A percentile compares a stretch with the other conserved stretches of the same genome.
Conservation (phyloP, 1,284 basidiomycete genomes). For the Heliocybe sulcata region DNA sequence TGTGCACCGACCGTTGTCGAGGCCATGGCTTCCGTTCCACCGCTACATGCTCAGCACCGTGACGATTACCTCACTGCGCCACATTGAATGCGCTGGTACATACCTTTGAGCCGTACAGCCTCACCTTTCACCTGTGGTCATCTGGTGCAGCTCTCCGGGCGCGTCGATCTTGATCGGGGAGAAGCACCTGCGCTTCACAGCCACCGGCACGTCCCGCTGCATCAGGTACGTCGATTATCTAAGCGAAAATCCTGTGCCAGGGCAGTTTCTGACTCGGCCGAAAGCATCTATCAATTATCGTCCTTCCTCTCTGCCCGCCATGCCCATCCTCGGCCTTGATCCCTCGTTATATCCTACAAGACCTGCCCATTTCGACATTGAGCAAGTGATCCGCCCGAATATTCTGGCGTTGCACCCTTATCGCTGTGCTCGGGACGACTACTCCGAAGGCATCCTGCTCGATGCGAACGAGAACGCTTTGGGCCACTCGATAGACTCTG, state of each 20-base stretch:
- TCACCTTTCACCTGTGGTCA: too few relatives aligned
- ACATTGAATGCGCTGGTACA: too few relatives aligned
- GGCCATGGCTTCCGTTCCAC: too few relatives aligned
- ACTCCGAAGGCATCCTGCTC: conserved; percentile 87
- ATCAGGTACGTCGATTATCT: not conserved
- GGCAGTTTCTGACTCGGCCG: not conserved
- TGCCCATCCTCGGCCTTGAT: conserved; percentile 39
- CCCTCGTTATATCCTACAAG: conserved; percentile 34
- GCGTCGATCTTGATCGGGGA: not conserved
- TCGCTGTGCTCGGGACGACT: conserved; percentile 95
- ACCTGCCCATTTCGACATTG: conserved; percentile 78
- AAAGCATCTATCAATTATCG: not conserved
- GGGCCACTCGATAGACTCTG: conserved; percentile 67
- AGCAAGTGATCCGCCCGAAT: conserved; percentile 85
- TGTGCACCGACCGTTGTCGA: too few relatives aligned
- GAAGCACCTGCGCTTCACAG: not conserved
- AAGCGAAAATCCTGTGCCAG: not conserved
- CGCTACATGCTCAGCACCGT: too few relatives aligned
- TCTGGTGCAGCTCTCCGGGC: too few relatives aligned
- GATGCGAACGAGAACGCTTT: conserved; percentile 98
- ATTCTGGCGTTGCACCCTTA: conserved; percentile 92
- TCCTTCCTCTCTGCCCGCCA: conserved; percentile 11
- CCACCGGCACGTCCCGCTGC: not conserved
- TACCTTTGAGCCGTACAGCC: too few relatives aligned
- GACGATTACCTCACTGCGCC: too few relatives aligned